Evolutionary conservation across 2,329 filamentous ascomycete genomes (phyloP).

Genomic region (Colletotrichum brevisporum): DNA sequence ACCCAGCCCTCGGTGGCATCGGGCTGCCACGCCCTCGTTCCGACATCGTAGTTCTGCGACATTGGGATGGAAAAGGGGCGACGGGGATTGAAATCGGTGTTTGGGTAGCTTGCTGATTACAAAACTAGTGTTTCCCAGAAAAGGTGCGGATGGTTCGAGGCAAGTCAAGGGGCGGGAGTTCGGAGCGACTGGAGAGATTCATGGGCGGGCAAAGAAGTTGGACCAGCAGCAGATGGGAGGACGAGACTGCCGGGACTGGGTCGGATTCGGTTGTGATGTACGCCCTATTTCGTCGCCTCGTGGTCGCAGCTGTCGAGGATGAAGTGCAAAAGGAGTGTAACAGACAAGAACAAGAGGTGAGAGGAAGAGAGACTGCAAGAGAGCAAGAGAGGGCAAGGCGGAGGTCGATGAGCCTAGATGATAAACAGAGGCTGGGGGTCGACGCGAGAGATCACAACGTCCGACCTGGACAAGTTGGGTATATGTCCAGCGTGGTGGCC

Average conservation of each 20-base stretch:
- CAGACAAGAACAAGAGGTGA: not conserved
- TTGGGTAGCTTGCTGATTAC: conserved; percentile 33
- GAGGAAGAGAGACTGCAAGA: conserved; percentile 1
- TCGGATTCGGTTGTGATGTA: conserved; percentile 1
- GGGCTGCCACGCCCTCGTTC: conserved; percentile 98
- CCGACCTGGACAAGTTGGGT: conserved; percentile 18
- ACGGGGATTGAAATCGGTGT: conserved; percentile 10
- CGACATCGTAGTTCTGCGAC: conserved; percentile 96
- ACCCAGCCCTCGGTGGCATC: conserved; percentile 97
- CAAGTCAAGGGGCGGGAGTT: conserved; percentile 38
- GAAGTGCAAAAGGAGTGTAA: not conserved
- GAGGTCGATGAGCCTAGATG: conserved; percentile 18
- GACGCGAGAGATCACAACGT: conserved; percentile 15
- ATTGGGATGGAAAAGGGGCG: conserved; percentile 63
- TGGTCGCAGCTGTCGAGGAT: conserved; percentile 10
- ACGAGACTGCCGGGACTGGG: conserved; percentile 9
- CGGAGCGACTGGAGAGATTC: conserved; percentile 36
- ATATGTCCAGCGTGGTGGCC: conserved; percentile 32
- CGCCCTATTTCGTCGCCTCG: conserved; percentile 1
- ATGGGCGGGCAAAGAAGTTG: conserved; percentile 31
- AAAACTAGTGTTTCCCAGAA: conserved; percentile 29
- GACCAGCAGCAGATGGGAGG: conserved; percentile 7
- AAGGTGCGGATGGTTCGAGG: conserved; percentile 27
- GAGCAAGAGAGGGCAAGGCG: no score
- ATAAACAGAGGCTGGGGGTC: conserved; percentile 14